phyloP scores from a whole-genome alignment of 805 yeast genomes.

The Metschnikowia gruessii region DNA sequence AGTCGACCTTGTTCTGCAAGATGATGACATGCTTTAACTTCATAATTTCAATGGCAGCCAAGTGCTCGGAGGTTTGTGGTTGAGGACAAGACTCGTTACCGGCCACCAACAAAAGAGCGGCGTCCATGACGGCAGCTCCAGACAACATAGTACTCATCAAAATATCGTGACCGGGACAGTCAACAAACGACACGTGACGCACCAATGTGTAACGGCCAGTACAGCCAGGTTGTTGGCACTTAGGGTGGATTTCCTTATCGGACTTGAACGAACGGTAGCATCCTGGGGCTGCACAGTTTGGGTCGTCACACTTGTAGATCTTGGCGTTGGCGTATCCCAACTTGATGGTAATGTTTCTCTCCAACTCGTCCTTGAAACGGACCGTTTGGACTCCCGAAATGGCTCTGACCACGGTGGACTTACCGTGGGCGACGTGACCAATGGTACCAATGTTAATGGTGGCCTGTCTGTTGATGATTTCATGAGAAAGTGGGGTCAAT shows the following conservation, averaged over 20 bases:
- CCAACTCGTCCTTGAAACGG: slow-evolving; percentile 97
- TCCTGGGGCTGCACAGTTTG: slow-evolving; percentile 86
- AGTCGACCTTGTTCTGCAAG: slow-evolving; percentile 95
- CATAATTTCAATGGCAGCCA: slow-evolving; percentile 99
- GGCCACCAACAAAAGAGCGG: slow-evolving; percentile 91
- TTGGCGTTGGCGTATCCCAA: slow-evolving; percentile 99
- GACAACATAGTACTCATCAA: slow-evolving; percentile 99
- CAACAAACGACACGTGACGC: slow-evolving; percentile 97
- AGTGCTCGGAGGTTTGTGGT: slow-evolving; percentile 98
- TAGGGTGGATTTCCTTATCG: slow-evolving; percentile 92
- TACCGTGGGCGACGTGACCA: slow-evolving; percentile 96
- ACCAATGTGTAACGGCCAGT: slow-evolving; percentile 83
- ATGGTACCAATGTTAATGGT: slow-evolving; percentile 97
- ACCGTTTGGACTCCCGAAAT: slow-evolving; percentile 99
- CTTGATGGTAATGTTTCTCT: slow-evolving; percentile 97
- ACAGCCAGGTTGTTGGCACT: slow-evolving; percentile 85
- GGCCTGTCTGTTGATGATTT: slow-evolving; percentile 97
- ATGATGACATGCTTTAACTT: slow-evolving; percentile 94
- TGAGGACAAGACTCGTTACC: slow-evolving; percentile 99
- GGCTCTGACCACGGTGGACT: slow-evolving; percentile 89
- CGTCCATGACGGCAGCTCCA: slow-evolving; percentile 99
- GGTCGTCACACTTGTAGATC: slow-evolving; percentile 88
- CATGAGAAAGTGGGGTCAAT: slow-evolving; percentile 88
- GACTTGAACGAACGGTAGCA: slow-evolving; percentile 93
- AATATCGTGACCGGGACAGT: slow-evolving; percentile 99